Percentiles rank a stretch among this genome's conserved stretches.
These are phyloP conservation scores for Gnetum montanum DNA, from an alignment of 75 land plant species.

Conservation along the genomic window DNA sequence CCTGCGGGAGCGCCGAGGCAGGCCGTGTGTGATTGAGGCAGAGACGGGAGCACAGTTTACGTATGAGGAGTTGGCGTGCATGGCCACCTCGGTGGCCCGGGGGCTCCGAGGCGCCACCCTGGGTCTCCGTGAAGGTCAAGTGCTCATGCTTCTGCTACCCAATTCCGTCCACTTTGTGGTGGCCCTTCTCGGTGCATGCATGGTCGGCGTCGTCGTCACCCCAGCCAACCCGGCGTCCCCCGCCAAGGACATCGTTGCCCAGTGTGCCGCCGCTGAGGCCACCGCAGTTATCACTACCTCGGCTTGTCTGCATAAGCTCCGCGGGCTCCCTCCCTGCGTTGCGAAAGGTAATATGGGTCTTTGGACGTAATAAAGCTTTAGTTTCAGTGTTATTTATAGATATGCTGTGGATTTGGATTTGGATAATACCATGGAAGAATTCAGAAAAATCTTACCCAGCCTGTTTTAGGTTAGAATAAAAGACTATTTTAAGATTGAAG, in stretches of 20 bases:
- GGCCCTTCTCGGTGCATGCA: constrained; percentile 58
- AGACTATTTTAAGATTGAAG: too few relatives aligned
- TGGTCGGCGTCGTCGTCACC: constrained; percentile 80
- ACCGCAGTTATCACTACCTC: constrained; percentile 39
- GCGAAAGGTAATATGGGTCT: too few relatives aligned
- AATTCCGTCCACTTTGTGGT: constrained; percentile 79
- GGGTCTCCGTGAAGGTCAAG: constrained; percentile 59
- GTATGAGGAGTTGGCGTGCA: constrained; percentile 3
- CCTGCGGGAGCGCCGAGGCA: neutral
- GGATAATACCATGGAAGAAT: too few relatives aligned
- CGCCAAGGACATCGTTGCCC: constrained; percentile 58
- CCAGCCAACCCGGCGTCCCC: constrained; percentile 89
- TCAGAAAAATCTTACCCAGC: too few relatives aligned
- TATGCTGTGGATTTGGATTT: too few relatives aligned
- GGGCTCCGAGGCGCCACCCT: constrained; percentile 12
- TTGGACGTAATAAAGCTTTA: too few relatives aligned
- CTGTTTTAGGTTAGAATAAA: too few relatives aligned
- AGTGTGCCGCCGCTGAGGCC: constrained; percentile 53
- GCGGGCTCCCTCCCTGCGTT: too few relatives aligned
- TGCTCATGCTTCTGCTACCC: constrained; percentile 76
- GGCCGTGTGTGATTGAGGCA: constrained; percentile 12
- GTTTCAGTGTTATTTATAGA: too few relatives aligned
- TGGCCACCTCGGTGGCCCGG: neutral
- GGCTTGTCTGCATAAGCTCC: constrained; percentile 40
- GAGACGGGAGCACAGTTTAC: neutral